phyloP scores from a whole-genome alignment of 495 filamentous ascomycete species.

The Annulohypoxylon bovei region DNA sequence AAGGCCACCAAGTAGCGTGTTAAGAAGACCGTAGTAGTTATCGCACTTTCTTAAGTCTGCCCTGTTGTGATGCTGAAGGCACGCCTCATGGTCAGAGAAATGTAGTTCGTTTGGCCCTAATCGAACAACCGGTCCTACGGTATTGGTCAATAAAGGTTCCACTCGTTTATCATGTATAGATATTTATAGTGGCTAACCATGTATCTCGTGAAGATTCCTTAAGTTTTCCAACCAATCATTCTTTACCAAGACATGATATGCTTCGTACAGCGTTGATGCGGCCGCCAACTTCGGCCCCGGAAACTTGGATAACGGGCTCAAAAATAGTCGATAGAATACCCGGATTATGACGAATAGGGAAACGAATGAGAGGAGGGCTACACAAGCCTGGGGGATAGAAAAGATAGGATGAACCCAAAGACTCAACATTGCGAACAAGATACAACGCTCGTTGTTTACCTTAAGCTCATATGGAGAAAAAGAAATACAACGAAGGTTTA shows the following conservation, averaged over 20 bases:
- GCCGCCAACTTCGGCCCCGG: neutral
- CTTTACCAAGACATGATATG: slow-evolving; percentile 1
- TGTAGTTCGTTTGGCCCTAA: slow-evolving; percentile 2
- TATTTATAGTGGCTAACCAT: neutral
- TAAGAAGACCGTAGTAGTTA: neutral
- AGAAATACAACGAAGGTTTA: neutral
- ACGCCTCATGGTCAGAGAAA: neutral
- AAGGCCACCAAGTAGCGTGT: neutral
- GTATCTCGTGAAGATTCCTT: neutral
- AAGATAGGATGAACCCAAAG: neutral
- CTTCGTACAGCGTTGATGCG: neutral
- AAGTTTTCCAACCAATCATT: slow-evolving; percentile 6
- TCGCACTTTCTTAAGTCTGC: neutral
- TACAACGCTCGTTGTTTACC: neutral
- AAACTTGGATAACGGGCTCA: neutral
- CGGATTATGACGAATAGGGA: neutral
- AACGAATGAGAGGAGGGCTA: neutral
- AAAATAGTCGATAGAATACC: neutral
- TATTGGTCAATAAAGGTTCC: neutral
- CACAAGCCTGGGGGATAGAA: neutral
- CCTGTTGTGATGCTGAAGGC: neutral
- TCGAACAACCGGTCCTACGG: slow-evolving; percentile 1
- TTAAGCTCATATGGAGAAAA: neutral
- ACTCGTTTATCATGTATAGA: neutral
- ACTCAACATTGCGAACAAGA: neutral